Evolutionary conservation across 371 early-diverging fungal genomes (phyloP).

Genomic region (Mortierella sp.): DNA sequence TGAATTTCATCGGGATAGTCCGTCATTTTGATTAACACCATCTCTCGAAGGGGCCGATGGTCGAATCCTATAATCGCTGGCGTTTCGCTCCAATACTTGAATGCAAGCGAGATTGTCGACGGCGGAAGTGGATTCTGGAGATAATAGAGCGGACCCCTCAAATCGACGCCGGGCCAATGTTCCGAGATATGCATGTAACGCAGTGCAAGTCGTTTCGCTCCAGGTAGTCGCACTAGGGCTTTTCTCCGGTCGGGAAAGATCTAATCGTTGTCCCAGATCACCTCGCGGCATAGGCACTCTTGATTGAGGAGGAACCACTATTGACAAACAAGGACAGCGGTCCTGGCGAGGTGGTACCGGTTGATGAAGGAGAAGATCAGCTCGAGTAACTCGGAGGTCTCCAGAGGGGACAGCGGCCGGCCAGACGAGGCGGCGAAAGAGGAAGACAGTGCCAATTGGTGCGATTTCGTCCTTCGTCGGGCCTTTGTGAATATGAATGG

Average conservation of each 20-base stretch:
- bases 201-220: not conserved
- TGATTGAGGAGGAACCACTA: not conserved
- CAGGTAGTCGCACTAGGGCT: not conserved
- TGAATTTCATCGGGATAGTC: not conserved
- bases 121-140: not conserved
- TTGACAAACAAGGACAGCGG: not conserved
- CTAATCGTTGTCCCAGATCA: not conserved
- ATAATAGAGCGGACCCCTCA: not conserved
- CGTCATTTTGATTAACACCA: not conserved
- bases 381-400: not conserved
- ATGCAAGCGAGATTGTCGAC: not conserved
- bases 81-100: not conserved
- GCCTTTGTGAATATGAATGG: too few species aligned
- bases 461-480: too few species aligned
- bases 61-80: not conserved
- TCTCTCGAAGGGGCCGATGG: not conserved
- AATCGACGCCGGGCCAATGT: not conserved
- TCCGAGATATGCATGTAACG: not conserved
- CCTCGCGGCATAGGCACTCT: not conserved
- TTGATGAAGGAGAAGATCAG: not conserved
- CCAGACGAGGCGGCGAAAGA: too few species aligned
- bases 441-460: too few species aligned
- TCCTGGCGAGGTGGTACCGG: not conserved
- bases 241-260: not conserved
- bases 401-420: not conserved